Evolutionary conservation across 1,139 yeast species (phyloP).

Genomic region (Lodderomyces pseudojiufengensis): DNA sequence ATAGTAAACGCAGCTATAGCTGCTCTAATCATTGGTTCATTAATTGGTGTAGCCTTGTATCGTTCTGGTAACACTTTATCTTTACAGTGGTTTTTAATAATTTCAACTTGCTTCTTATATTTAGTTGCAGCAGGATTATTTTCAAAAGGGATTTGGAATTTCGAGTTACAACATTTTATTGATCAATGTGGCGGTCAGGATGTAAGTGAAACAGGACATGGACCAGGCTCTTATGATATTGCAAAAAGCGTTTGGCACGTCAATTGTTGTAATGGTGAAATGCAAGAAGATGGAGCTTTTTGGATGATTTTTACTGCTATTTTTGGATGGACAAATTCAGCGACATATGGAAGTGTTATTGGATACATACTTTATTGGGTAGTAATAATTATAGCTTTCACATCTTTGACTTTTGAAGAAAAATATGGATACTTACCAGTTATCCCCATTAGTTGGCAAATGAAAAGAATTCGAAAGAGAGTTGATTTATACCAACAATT

Average conservation of each 20-base stretch:
- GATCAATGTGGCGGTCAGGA: slow-evolving; percentile 42
- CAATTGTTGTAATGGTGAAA: slow-evolving; percentile 44
- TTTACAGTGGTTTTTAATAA: slow-evolving; percentile 37
- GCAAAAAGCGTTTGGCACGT: slow-evolving; percentile 43
- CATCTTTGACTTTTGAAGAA: slow-evolving; percentile 30
- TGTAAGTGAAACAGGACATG: slow-evolving; percentile 47
- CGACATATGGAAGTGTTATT: slow-evolving; percentile 44
- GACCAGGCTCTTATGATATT: slow-evolving; percentile 46
- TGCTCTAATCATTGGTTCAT: slow-evolving; percentile 32
- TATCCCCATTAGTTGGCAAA: slow-evolving; percentile 55
- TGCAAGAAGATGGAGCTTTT: slow-evolving; percentile 41
- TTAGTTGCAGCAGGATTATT: slow-evolving; percentile 45
- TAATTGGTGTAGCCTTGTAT: slow-evolving; percentile 36
- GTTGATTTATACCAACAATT: slow-evolving; percentile 11
- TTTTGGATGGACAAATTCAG: slow-evolving; percentile 49
- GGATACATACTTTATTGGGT: slow-evolving; percentile 39
- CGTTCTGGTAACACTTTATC: slow-evolving; percentile 43
- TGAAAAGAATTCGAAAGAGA: slow-evolving; percentile 48
- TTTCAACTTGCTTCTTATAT: slow-evolving; percentile 40
- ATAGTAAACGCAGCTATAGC: slow-evolving; percentile 28
- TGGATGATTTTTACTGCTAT: slow-evolving; percentile 47
- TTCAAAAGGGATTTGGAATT: slow-evolving; percentile 46
- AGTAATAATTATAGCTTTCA: slow-evolving; percentile 23
- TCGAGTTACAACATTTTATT: slow-evolving; percentile 41
- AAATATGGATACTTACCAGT: slow-evolving; percentile 31